A percentile compares a stretch with the other conserved stretches of the same genome.
Evolutionary conservation across 306 rosid species (phyloP).

Genomic region (Vigna reflexopilosa): DNA sequence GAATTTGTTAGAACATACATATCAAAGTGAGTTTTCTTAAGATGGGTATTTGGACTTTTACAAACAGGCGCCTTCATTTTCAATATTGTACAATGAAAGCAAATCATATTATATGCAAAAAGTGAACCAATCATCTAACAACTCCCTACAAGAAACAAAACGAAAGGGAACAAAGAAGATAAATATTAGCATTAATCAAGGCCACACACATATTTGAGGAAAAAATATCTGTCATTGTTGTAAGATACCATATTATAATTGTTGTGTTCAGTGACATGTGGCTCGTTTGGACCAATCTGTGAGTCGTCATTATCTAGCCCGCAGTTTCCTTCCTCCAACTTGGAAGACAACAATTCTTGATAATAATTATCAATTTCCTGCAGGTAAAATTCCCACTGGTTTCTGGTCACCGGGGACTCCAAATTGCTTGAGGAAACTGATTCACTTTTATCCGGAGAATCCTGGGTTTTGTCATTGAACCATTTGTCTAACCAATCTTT

Average conservation of each 20-base stretch:
- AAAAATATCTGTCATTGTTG: constrained; percentile 44
- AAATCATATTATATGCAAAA: not conserved
- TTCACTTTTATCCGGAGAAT: constrained; percentile 41
- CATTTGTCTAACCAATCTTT: constrained; percentile 77
- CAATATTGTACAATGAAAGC: not conserved
- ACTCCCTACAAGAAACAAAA: constrained; percentile 50
- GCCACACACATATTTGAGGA: constrained; percentile 56
- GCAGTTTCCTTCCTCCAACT: constrained; percentile 51
- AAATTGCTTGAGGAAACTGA: constrained; percentile 51
- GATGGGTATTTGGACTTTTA: constrained; percentile 41
- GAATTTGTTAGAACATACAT: not conserved
- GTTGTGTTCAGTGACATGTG: constrained; percentile 50
- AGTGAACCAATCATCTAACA: constrained; percentile 42
- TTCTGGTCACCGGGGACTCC: constrained; percentile 49
- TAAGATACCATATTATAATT: constrained; percentile 59
- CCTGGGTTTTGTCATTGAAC: constrained; percentile 56
- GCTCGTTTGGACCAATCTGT: constrained; percentile 54
- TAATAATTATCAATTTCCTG: constrained; percentile 68
- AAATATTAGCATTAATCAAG: constrained; percentile 34
- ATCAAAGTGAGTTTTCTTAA: constrained; percentile 29
- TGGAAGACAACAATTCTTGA: constrained; percentile 56
- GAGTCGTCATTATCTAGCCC: constrained; percentile 48
- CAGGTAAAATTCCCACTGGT: constrained; percentile 66
- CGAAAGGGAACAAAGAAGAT: constrained; percentile 38
- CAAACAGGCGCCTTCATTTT: not conserved